Evolutionary conservation across 495 filamentous ascomycete genomes (phyloP), one percentile per base, ranked within the genome.

Genomic region (Penicillium herquei): DNA sequence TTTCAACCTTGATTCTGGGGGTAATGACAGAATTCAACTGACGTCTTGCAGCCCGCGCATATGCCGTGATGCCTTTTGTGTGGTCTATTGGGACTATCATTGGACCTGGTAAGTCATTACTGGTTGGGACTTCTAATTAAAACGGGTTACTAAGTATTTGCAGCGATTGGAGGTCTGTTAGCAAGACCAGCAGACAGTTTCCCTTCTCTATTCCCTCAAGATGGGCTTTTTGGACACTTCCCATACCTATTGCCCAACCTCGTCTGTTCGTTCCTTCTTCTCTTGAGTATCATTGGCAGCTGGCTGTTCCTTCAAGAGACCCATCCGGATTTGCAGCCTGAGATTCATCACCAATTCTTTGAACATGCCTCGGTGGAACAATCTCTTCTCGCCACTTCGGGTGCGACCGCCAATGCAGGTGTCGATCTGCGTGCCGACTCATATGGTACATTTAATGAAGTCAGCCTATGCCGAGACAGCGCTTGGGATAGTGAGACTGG

Each of bases 71-170:
- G 89, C 90, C 90, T 11, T 93, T 93, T 68, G 87, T 92, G 32
- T 95, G 90, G 90, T 87, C 82, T 30, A 85, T 95, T 54, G 90
- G 89, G 34, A 92, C 89, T 16, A 92, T 92, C 52, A 81, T 92
- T 53, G 90, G 90, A 6, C 90, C 90, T 57, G 75, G 75, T 77
- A 70, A 56, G 70, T 59, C 5, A 47, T 37, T 8, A 30, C 7
- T n/a, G 33, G 0, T 14, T 31, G 11, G 7, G 11, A 50, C 12
- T 16, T 13, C 12, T 52, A 6, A 12, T 17, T 49, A 34, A 16
- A 14, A 9, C 21, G 21, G 39, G 3, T 37, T 56, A 48, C 68
- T 68, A 67, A 73, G 31, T 44, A 7, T n/a, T 39, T 41, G 13
- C 58, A 64, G 84, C 86, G 37, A 88, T 93, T 63, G 90, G 90